A percentile compares a stretch with the other conserved stretches of the same genome.
These are phyloP conservation scores for Trypanosoma conorhini DNA, from an alignment of 208 protist species.

Conservation along the genomic window DNA sequence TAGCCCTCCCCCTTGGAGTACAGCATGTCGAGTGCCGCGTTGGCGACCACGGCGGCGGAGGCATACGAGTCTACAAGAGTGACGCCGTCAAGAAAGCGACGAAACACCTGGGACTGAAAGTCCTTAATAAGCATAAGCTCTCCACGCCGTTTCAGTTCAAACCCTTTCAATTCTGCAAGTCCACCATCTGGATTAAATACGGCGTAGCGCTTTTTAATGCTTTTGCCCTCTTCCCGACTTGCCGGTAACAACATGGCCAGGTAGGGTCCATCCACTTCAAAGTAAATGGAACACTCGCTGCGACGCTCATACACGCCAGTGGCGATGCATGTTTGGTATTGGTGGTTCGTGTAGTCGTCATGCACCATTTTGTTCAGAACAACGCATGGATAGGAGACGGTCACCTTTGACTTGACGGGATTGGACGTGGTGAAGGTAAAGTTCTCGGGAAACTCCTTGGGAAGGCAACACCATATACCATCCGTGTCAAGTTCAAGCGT, in stretches of 20 bases:
- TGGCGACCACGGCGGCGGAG: constrained; percentile 95
- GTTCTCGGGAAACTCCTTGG: constrained; percentile 97
- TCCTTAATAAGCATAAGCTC: constrained; percentile 99
- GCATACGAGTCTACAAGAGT: constrained; percentile 96
- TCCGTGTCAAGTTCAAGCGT: constrained; percentile 99
- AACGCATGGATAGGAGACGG: constrained; percentile 97
- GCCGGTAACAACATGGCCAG: constrained; percentile 99
- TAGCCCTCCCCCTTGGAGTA: constrained; percentile 87
- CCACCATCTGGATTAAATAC: constrained; percentile 98
- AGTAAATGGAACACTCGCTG: constrained; percentile 99
- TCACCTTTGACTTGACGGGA: constrained; percentile 59
- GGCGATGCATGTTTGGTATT: constrained; percentile 96
- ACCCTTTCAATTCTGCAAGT: constrained; percentile 99
- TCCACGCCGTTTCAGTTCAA: constrained; percentile 99
- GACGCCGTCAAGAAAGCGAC: constrained; percentile 96
- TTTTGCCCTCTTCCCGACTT: constrained; percentile 98
- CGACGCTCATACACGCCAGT: constrained; percentile 71
- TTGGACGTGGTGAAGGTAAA: constrained; percentile 89
- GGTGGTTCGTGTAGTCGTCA: constrained; percentile 98
- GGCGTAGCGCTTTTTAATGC: constrained; percentile 99
- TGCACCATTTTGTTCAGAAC: constrained; percentile 99
- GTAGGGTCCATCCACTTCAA: constrained; percentile 99
- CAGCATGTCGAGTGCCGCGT: constrained; percentile 98
- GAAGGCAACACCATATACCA: constrained; percentile 99
- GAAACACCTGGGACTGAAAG: constrained; percentile 98